A percentile compares a stretch with the other conserved stretches of the same genome.
phyloP scores from a whole-genome alignment of 2,329 filamentous ascomycete species.

The Mariannaea sp. region DNA sequence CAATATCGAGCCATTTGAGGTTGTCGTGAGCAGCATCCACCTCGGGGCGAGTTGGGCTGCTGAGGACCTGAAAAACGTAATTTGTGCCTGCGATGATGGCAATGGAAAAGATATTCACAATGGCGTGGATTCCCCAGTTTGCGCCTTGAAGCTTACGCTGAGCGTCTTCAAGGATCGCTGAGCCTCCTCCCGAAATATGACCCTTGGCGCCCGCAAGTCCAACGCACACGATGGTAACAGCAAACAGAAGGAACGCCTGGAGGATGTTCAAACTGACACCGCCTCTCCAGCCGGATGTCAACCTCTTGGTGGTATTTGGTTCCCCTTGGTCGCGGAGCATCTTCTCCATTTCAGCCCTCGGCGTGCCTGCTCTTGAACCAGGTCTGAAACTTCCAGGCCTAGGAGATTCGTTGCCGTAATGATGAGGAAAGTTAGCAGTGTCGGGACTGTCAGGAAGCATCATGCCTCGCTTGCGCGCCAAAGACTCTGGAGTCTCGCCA shows the following conservation, averaged over 20 bases:
- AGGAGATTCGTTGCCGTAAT: conserved; percentile 20
- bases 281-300: conserved; percentile 52
- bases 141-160: conserved; percentile 46
- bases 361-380: conserved; percentile 30
- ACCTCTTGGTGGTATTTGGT: conserved; percentile 34
- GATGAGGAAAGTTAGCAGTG: conserved; percentile 30
- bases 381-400: conserved; percentile 19
- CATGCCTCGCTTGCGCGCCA: conserved; percentile 49
- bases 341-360: conserved; percentile 35
- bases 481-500: conserved; percentile 58
- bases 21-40: conserved; percentile 52
- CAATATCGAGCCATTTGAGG: conserved; percentile 57
- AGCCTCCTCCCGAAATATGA: conserved; percentile 42
- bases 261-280: conserved; percentile 52
- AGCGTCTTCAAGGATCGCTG: conserved; percentile 46
- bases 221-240: conserved; percentile 47
- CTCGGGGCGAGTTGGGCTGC: conserved; percentile 57
- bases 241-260: conserved; percentile 45
- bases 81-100: conserved; percentile 55
- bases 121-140: conserved; percentile 49
- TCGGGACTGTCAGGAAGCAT: conserved; percentile 35
- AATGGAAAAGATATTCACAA: conserved; percentile 51
- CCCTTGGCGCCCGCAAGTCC: conserved; percentile 45
- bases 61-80: conserved; percentile 59
- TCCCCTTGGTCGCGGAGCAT: conserved; percentile 31